Conservation (phyloP, 352 stramenopile species). For the Globisporangium heterothallicum region DNA sequence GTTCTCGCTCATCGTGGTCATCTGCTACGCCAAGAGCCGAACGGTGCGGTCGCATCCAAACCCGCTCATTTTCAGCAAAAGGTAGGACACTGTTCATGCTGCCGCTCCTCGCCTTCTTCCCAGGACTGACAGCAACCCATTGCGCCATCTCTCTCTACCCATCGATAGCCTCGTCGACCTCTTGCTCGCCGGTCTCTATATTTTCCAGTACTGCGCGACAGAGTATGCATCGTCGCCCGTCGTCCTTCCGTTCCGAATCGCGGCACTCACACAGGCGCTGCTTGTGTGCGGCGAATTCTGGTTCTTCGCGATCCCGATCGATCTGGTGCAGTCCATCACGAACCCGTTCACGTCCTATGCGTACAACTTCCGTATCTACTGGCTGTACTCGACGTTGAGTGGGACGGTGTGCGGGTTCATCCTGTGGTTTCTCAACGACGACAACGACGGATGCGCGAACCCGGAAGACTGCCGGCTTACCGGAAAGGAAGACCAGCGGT, state of each 20-base stretch:
- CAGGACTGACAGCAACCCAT: neutral
- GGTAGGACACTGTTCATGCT: slow-evolving; percentile 11
- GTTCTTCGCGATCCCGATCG: slow-evolving; percentile 87
- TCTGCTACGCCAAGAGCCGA: slow-evolving; percentile 56
- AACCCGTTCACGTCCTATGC: slow-evolving; percentile 87
- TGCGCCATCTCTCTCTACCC: neutral
- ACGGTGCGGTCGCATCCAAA: slow-evolving; percentile 69
- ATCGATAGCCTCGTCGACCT: slow-evolving; percentile 55
- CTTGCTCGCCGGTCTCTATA: slow-evolving; percentile 60
- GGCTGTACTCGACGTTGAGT: slow-evolving; percentile 76
- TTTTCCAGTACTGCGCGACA: slow-evolving; percentile 71
- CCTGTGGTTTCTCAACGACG: slow-evolving; percentile 54
- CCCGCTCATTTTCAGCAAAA: slow-evolving; percentile 86
- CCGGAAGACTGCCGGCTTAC: slow-evolving; percentile 6
- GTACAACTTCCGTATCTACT: slow-evolving; percentile 80
- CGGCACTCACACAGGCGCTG: slow-evolving; percentile 65
- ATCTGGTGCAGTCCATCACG: slow-evolving; percentile 86
- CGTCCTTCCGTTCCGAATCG: slow-evolving; percentile 51
- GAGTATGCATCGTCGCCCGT: slow-evolving; percentile 47
- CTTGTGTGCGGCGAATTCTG: slow-evolving; percentile 84
- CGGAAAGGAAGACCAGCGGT: slow-evolving; percentile 28
- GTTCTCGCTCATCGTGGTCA: slow-evolving; percentile 72
- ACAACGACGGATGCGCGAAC: slow-evolving; percentile 18
- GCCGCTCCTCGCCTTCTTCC: neutral
- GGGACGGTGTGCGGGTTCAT: slow-evolving; percentile 60